phyloP scores from a whole-genome alignment of 495 filamentous ascomycete genomes.

The Daldinia childiae region DNA sequence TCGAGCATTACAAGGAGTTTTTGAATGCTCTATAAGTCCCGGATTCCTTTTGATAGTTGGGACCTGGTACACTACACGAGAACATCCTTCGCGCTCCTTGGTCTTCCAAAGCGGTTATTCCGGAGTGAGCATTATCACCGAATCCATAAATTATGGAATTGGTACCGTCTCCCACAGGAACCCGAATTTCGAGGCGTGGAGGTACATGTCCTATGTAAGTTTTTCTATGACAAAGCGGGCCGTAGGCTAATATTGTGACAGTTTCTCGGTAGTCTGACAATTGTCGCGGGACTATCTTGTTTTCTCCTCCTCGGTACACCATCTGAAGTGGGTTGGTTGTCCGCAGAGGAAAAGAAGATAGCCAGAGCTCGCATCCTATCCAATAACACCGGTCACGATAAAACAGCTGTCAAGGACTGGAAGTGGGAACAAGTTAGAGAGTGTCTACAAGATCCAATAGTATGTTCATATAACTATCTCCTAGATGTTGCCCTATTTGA shows the following conservation, averaged over 20 bases:
- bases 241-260: constrained; percentile 23
- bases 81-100: constrained; percentile 46
- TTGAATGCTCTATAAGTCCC: constrained; percentile 50
- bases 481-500: background rate
- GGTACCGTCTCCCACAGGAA: constrained; percentile 36
- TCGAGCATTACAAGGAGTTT: constrained; percentile 44
- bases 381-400: constrained; percentile 44
- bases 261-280: constrained; percentile 46
- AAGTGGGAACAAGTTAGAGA: constrained; percentile 46
- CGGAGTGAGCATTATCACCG: constrained; percentile 43
- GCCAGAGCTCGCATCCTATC: constrained; percentile 41
- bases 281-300: constrained; percentile 35
- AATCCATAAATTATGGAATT: constrained; percentile 45
- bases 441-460: constrained; percentile 40
- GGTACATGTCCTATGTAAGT: constrained; percentile 39
- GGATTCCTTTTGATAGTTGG: constrained; percentile 47
- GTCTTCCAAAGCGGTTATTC: constrained; percentile 46
- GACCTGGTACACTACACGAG: constrained; percentile 48
- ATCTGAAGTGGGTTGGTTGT: constrained; percentile 46
- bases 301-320: constrained; percentile 48
- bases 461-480: background rate
- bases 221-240: background rate
- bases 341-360: constrained; percentile 46
- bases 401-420: constrained; percentile 37
- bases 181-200: constrained; percentile 33